Conservation (phyloP, 2,329 filamentous ascomycete species). For the Hypoxylon sp. region DNA sequence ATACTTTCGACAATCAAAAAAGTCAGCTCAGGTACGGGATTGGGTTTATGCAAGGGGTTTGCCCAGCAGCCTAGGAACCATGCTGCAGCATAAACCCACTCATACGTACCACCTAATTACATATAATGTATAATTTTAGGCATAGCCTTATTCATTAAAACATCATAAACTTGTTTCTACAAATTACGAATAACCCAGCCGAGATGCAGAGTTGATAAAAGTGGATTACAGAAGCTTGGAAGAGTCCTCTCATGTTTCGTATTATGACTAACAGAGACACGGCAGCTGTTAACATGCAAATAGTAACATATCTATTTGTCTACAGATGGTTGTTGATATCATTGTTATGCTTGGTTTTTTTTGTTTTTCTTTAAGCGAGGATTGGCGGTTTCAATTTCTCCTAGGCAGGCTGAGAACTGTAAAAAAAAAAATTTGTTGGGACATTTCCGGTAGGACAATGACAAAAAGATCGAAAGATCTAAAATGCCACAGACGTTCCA, state of each 20-base stretch:
- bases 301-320: background rate
- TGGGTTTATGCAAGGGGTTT: conserved; percentile 40
- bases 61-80: background rate
- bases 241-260: conserved; percentile 38
- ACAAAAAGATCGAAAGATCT: conserved; percentile 37
- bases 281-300: conserved; percentile 13
- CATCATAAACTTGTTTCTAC: conserved; percentile 35
- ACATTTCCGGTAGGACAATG: conserved; percentile 42
- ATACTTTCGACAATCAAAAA: conserved; percentile 29
- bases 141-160: conserved; percentile 38
- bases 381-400: conserved; percentile 32
- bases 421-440: conserved; percentile 35
- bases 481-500: conserved; percentile 44
- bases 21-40: conserved; percentile 32
- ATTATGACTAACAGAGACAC: conserved; percentile 22
- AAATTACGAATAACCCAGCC: conserved; percentile 36
- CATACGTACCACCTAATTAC: conserved; percentile 28
- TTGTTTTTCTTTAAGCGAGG: conserved; percentile 18
- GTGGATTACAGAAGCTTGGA: conserved; percentile 32
- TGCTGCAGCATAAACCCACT: conserved; percentile 22
- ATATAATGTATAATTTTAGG: conserved; percentile 34
- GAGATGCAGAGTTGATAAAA: conserved; percentile 31
- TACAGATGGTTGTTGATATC: conserved; percentile 19
- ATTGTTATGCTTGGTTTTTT: conserved; percentile 9
- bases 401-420: conserved; percentile 30